Conservation (phyloP, 257 asterid genomes). For the Agastache rugosa region DNA sequence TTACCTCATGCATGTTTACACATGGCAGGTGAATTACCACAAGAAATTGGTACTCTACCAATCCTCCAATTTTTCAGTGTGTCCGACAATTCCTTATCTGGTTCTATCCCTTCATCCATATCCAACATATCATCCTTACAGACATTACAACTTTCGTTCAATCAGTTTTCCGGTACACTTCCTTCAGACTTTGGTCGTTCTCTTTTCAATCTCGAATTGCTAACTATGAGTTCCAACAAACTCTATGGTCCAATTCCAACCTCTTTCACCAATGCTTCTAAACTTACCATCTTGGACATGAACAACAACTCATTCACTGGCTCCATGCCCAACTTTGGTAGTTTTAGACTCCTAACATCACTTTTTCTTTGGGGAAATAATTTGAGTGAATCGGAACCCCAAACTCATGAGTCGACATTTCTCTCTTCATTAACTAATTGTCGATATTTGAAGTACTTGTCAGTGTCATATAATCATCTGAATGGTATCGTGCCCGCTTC, state of each 20-base stretch:
- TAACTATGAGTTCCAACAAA: background rate
- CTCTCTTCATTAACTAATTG: background rate
- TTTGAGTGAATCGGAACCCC: background rate
- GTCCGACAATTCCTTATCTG: background rate
- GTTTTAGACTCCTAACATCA: background rate
- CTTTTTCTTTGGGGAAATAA: background rate
- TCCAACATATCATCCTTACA: background rate
- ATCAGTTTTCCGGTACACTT: background rate
- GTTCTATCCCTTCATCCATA: background rate
- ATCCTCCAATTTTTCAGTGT: background rate
- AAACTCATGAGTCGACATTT: background rate
- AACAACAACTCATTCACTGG: background rate
- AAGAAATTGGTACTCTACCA: constrained; percentile 20
- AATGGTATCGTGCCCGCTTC: background rate
- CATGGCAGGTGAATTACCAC: constrained; percentile 35
- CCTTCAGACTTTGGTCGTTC: background rate
- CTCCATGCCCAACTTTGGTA: background rate
- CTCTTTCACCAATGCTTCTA: background rate
- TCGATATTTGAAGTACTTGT: background rate
- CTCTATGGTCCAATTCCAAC: background rate
- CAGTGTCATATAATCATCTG: background rate
- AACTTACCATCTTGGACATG: background rate
- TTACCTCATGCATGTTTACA: no score
- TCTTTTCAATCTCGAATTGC: constrained; percentile 3
- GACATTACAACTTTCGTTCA: background rate